These are phyloP conservation scores for Hygrocybe coccinea DNA, from an alignment of 768 basidiomycete species.

Conservation along the genomic window DNA sequence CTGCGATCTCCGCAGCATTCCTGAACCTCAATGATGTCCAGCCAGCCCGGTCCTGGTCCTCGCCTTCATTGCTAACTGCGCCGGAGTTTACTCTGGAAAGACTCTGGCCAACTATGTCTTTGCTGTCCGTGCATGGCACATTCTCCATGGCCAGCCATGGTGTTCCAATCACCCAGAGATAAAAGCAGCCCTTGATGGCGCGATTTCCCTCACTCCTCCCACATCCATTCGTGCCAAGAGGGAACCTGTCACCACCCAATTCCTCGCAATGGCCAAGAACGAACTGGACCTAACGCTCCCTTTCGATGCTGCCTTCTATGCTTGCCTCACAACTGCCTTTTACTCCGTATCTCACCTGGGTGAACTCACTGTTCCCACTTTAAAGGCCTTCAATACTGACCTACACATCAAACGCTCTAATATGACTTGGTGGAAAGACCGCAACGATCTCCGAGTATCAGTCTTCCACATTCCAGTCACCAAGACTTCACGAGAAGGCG, in stretches of 20 bases:
- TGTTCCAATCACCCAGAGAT: slow-evolving; percentile 21
- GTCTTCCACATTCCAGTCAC: slow-evolving; percentile 22
- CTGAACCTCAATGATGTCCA: slow-evolving; percentile 32
- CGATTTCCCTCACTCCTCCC: slow-evolving; percentile 26
- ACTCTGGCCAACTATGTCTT: slow-evolving; percentile 36
- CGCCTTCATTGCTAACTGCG: slow-evolving; percentile 27
- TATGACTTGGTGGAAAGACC: slow-evolving; percentile 18
- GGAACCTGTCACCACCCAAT: slow-evolving; percentile 24
- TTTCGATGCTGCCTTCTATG: slow-evolving; percentile 33
- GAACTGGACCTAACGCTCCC: slow-evolving; percentile 25
- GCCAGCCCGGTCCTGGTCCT: slow-evolving; percentile 19
- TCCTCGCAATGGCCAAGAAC: slow-evolving; percentile 16
- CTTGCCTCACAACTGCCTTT: slow-evolving; percentile 38
- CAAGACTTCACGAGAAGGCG: slow-evolving; percentile 20
- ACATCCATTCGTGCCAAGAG: slow-evolving; percentile 27
- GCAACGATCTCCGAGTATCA: slow-evolving; percentile 18
- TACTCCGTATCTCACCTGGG: slow-evolving; percentile 30
- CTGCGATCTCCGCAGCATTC: slow-evolving; percentile 29
- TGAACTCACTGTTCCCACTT: slow-evolving; percentile 34
- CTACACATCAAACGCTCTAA: slow-evolving; percentile 26
- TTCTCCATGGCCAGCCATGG: slow-evolving; percentile 37
- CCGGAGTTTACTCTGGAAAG: slow-evolving; percentile 28
- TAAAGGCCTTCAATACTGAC: slow-evolving; percentile 27
- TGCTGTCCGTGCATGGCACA: slow-evolving; percentile 44
- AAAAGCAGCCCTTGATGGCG: slow-evolving; percentile 27